phyloP scores from a whole-genome alignment of 2,329 filamentous ascomycete species.

The Huntiella savannae region DNA sequence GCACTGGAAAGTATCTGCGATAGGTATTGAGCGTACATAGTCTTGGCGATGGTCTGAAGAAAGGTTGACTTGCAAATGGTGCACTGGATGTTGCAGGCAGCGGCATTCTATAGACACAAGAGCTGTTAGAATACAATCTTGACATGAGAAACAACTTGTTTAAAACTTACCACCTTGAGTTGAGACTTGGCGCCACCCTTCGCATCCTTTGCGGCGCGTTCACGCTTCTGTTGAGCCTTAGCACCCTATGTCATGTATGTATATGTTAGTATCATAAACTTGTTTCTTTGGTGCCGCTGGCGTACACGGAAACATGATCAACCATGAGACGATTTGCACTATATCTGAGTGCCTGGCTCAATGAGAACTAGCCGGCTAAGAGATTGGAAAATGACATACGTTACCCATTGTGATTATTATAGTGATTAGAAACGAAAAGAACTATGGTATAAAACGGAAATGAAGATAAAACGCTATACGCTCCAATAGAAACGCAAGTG shows the following conservation, averaged over 20 bases:
- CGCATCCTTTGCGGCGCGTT: slow-evolving; percentile 46
- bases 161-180: slow-evolving; percentile 40
- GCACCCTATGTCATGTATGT: slow-evolving; percentile 29
- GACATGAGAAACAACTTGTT: background rate
- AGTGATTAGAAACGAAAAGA: background rate
- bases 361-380: no score
- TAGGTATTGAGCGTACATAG: slow-evolving; percentile 29
- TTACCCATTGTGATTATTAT: slow-evolving; percentile 12
- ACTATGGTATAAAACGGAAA: no score
- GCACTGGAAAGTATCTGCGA: no score
- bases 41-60: slow-evolving; percentile 56
- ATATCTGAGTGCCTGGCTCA: no score
- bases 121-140: background rate
- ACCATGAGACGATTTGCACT: no score
- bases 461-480: no score
- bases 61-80: slow-evolving; percentile 60
- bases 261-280: no score
- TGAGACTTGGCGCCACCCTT: slow-evolving; percentile 43
- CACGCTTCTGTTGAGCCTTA: slow-evolving; percentile 53
- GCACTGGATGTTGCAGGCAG: slow-evolving; percentile 62
- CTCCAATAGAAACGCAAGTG: no score
- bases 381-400: slow-evolving; percentile 9
- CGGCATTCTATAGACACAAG: slow-evolving; percentile 36
- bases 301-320: background rate
- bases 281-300: background rate